Evolutionary conservation across 2,329 filamentous ascomycete species (phyloP), one percentile per base, ranked within the genome.

Genomic region (Microsporum audouinii): DNA sequence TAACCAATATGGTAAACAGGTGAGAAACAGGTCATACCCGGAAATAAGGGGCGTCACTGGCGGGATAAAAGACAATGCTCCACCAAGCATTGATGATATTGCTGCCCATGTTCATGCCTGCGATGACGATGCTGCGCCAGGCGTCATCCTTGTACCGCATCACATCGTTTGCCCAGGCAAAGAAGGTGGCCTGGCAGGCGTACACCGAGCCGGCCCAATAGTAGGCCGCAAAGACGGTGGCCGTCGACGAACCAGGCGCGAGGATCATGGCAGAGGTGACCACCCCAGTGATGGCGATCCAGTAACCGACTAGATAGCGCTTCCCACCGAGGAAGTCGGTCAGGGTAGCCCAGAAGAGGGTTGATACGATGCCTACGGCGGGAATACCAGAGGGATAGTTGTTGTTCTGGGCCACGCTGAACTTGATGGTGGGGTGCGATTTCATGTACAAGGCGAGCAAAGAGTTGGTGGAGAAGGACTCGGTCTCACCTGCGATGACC

Each of bases 121-220:
- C 86, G 39, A 89, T 80, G 0, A 89, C 86, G 1, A 89, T 79
- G 1, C 80, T 83, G 2, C 87, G 77, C 65, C 85, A 80, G 53
- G 84, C 79, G 23, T 81, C 80, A 62, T 87, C 82, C 66, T 88
- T 82, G 60, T 81, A 80, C 5, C 84, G 78, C 75, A 87, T 81
- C 1, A 84, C 82, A 66, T 88, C 86, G 66, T 89, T 89, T 27
- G 84, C 86, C 86, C 86, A 89, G 0, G 87, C 86, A 65, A 89
- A 89, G 66, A 89, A 88, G 0, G 84, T 87, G 0, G 87, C 85
- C 71, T 89, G 86, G 67, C 86, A 87, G 0, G 86, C 86, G 65
- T 89, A 89, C 0, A 88, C 84, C 2, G 80, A 76, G 0, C 87
- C 87, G 0, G 85, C 84, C 82, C 83, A 86, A 70, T 88, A 88